These are phyloP conservation scores for Lentinula sp. DNA, from an alignment of 768 basidiomycete genomes.

Conservation along the genomic window DNA sequence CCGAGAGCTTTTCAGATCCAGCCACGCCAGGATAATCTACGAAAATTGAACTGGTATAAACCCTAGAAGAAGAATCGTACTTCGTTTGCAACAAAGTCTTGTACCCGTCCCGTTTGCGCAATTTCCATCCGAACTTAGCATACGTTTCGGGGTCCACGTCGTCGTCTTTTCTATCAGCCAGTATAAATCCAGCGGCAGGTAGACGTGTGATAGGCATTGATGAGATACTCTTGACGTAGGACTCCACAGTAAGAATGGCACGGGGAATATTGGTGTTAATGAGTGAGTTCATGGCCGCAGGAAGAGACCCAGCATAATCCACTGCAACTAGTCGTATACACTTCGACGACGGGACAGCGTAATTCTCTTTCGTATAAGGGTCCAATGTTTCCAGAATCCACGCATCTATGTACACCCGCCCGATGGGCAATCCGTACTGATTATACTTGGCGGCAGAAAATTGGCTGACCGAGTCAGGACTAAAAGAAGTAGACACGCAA, in stretches of 20 bases:
- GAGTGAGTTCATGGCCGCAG: constrained; percentile 78
- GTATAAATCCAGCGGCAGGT: constrained; percentile 58
- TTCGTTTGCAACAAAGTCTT: constrained; percentile 50
- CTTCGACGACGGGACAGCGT: constrained; percentile 87
- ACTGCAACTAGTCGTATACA: constrained; percentile 82
- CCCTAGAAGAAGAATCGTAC: constrained; percentile 43
- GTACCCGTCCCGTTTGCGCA: constrained; percentile 53
- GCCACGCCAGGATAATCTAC: constrained; percentile 27
- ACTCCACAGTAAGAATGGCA: constrained; percentile 68
- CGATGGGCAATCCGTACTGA: constrained; percentile 64
- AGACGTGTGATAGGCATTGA: constrained; percentile 63
- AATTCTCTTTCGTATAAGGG: constrained; percentile 90
- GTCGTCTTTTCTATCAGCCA: constrained; percentile 47
- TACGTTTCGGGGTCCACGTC: constrained; percentile 27
- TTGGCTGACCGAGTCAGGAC: constrained; percentile 49
- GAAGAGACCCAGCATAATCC: constrained; percentile 83
- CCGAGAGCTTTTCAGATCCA: constrained; percentile 7
- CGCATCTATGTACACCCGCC: constrained; percentile 81
- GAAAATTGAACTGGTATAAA: constrained; percentile 47
- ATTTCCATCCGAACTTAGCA: constrained; percentile 44
- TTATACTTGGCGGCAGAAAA: constrained; percentile 73
- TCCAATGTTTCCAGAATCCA: constrained; percentile 97
- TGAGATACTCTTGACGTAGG: constrained; percentile 58
- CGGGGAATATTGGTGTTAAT: constrained; percentile 76
- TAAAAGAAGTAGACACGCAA: constrained; percentile 79